These are phyloP conservation scores for Pseudoperonospora humuli DNA, from an alignment of 352 stramenopile genomes.

Conservation along the genomic window DNA sequence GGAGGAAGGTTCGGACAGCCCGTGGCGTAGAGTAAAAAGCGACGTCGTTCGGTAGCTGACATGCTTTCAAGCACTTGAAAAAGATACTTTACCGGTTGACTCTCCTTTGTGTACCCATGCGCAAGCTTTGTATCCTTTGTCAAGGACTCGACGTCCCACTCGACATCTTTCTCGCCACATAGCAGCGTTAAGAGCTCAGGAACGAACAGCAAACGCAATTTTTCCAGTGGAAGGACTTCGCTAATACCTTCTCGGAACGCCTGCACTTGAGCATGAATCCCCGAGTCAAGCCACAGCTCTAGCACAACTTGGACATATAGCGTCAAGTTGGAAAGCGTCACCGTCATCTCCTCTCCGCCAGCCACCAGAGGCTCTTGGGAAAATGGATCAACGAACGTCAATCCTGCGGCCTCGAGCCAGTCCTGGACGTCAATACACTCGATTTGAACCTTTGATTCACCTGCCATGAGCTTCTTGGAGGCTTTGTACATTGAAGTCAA, in stretches of 20 bases:
- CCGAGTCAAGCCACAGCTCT: constrained; percentile 51
- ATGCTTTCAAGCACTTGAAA: constrained; percentile 67
- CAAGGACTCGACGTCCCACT: constrained; percentile 59
- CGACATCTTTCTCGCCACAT: constrained; percentile 66
- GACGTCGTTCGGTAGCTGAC: constrained; percentile 42
- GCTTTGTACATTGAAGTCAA: constrained; percentile 46
- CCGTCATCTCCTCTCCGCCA: constrained; percentile 32
- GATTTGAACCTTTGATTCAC: constrained; percentile 35
- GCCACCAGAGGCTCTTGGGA: constrained; percentile 53
- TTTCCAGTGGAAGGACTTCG: constrained; percentile 62
- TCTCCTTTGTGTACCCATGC: constrained; percentile 79
- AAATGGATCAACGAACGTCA: constrained; percentile 76
- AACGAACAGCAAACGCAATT: constrained; percentile 65
- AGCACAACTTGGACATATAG: constrained; percentile 54
- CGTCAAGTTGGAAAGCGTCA: constrained; percentile 49
- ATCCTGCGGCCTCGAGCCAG: constrained; percentile 58
- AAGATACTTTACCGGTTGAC: constrained; percentile 56
- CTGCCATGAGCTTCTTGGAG: constrained; percentile 24
- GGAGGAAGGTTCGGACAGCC: constrained; percentile 75
- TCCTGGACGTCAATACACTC: constrained; percentile 38
- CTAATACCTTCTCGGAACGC: constrained; percentile 72
- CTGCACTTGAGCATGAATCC: constrained; percentile 52
- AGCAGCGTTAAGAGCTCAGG: constrained; percentile 56
- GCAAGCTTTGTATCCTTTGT: constrained; percentile 67
- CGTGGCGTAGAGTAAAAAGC: constrained; percentile 75